Base-by-base conservation (phyloP, 2,329 filamentous ascomycete genomes). In the Penicillium sp. region DNA sequence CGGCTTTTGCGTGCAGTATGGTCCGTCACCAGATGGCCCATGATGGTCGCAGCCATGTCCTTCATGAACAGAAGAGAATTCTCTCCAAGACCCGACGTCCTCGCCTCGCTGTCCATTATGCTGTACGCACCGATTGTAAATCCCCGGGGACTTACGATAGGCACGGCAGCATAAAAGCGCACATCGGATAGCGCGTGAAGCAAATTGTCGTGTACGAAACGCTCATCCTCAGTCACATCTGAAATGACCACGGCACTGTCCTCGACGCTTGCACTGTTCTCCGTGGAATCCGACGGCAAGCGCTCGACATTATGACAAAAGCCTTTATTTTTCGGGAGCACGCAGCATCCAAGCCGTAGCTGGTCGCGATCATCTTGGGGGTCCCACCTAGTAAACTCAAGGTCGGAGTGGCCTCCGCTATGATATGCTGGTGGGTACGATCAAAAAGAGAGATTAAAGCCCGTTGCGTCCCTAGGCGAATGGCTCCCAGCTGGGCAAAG, bases 71-170 rank as follows among this genome's bases (percentile, higher is more conserved):
- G 71, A 3, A 87, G 59, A 0, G 77, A 77, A 39, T 79, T 62
- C 7, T 43, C 16, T 10, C 60, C 57, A 2, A 59, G 52, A 7
- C 19, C 34, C 0, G 13, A 53, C 0, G 47, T 36, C 9, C 81
- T 77, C 0, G 79, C 76, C 27, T 75, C 71, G 46, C 81, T 77
- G 58, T 86, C 84, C 2, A 83, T 74, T 1, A 87, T 78, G 43
- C 78, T 77, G 55, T 82, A 84, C 1, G 77, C 77, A n/a, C 85
- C 85, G 48, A 88, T 84, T 27, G 74, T 74, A 53, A 79, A 76
- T 19, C 81, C 78, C 35, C 76, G 76, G 0, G 76, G 78, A 9
- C 81, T 83, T 26, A 78, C 73, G 41, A 88, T 83, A 0, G 84
- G 84, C 0, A 86, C 83, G 4, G 76, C 79, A 5, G 78, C 79